Evolutionary conservation across 2,329 filamentous ascomycete genomes (phyloP).

Genomic region (Blastomyces gilchristii): DNA sequence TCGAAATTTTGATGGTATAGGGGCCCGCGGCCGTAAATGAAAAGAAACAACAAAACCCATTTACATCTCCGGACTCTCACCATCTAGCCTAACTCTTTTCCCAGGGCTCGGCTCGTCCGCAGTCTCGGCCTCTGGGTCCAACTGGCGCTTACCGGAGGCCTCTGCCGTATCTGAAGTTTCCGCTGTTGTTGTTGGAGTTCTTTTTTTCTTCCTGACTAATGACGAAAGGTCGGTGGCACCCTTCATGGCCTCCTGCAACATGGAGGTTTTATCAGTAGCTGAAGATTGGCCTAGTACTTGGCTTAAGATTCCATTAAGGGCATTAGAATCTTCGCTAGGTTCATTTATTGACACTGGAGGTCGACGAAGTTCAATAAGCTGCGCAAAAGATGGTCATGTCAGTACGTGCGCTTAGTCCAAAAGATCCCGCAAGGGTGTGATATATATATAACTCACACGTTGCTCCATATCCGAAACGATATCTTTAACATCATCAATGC

Average conservation of each 20-base stretch:
- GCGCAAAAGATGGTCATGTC: conserved; percentile 1
- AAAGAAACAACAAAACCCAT: not conserved
- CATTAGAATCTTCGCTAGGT: conserved; percentile 27
- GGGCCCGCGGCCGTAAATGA: not conserved
- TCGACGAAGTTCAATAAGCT: conserved; percentile 48
- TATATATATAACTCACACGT: conserved; percentile 35
- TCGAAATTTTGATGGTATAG: not conserved
- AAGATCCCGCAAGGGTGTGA: not conserved
- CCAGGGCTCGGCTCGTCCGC: conserved; percentile 15
- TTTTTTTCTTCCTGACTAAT: conserved; percentile 47
- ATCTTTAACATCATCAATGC: conserved; percentile 49
- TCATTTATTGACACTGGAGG: conserved; percentile 42
- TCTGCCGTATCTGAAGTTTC: conserved; percentile 8
- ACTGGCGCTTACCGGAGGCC: conserved; percentile 22
- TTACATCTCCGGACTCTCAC: not conserved
- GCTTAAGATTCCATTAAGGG: conserved; percentile 48
- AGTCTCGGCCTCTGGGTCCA: conserved; percentile 5
- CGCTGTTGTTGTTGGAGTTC: conserved; percentile 14
- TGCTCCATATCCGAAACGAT: conserved; percentile 53
- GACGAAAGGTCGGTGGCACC: conserved; percentile 50
- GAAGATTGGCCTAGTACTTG: conserved; percentile 46
- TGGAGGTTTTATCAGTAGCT: conserved; percentile 42
- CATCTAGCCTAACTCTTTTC: conserved; percentile 3
- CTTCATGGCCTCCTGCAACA: conserved; percentile 44
- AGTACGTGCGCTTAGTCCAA: not conserved